Evolutionary conservation across 257 asterid species (phyloP).

Genomic region (Mentha longifolia): DNA sequence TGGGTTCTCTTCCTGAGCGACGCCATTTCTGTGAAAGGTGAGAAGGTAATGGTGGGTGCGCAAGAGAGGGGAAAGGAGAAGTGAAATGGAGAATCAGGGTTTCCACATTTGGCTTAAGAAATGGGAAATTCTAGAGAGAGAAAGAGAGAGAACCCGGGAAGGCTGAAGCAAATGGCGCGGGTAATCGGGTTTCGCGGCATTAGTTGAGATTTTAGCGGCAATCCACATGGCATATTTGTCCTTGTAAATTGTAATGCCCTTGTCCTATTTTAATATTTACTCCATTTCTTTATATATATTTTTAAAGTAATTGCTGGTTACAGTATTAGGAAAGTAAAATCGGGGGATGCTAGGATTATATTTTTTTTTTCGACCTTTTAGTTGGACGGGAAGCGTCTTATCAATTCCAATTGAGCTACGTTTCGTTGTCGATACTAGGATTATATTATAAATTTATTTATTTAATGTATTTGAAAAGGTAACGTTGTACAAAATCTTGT

Average conservation of each 20-base stretch:
- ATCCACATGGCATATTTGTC: conserved; percentile 33
- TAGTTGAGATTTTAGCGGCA: conserved; percentile 43
- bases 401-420: no score
- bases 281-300: neutral
- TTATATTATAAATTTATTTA: no score
- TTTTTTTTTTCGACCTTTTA: no score
- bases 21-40: conserved; percentile 36
- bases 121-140: conserved; percentile 2
- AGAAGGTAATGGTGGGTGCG: conserved; percentile 21
- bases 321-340: no score
- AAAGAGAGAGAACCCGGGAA: conserved; percentile 33
- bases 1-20: conserved; percentile 57
- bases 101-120: conserved; percentile 9
- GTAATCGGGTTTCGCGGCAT: conserved; percentile 41
- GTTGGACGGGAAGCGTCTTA: no score
- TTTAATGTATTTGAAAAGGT: neutral
- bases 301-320: no score
- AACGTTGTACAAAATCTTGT: neutral
- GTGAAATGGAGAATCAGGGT: conserved; percentile 28
- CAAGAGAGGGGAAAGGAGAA: neutral
- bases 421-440: no score
- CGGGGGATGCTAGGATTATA: no score
- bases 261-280: neutral
- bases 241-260: neutral
- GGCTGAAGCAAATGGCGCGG: conserved; percentile 35